Percentiles rank a stretch among this genome's conserved stretches.
phyloP scores from a whole-genome alignment of 345 rosid genomes.

The Gossypium raimondii region DNA sequence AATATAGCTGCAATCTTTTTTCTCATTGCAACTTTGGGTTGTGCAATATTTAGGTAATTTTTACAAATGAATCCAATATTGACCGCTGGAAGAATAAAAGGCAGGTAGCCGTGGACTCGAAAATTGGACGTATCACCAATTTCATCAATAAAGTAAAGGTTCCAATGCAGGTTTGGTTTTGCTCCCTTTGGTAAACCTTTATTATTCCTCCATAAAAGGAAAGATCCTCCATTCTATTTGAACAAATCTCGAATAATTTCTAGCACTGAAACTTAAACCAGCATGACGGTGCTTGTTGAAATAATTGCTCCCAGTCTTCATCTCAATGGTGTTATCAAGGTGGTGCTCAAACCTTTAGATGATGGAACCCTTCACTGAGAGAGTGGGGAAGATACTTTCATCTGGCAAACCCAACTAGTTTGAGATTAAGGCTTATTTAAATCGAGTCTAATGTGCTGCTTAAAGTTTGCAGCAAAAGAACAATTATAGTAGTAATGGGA shows the following conservation, averaged over 20 bases:
- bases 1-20: background rate
- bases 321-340: background rate
- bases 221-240: background rate
- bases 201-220: background rate
- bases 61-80: constrained; percentile 93
- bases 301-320: background rate
- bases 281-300: background rate
- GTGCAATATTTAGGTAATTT: constrained; percentile 57
- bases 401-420: constrained; percentile 1
- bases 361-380: background rate
- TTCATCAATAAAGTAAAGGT: constrained; percentile 68
- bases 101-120: constrained; percentile 87
- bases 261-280: background rate
- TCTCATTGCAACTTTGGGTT: constrained; percentile 2
- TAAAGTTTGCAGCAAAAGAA: background rate
- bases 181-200: constrained; percentile 8
- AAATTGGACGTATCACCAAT: constrained; percentile 75
- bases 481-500: background rate
- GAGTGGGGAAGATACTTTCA: background rate
- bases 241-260: background rate
- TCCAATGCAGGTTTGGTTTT: constrained; percentile 90
- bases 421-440: background rate
- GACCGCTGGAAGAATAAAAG: constrained; percentile 97
- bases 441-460: background rate
- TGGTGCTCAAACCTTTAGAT: background rate